Evolutionary conservation across 148 eudicot genomes (phyloP).

Genomic region (Rhododendron ferrugineum): DNA sequence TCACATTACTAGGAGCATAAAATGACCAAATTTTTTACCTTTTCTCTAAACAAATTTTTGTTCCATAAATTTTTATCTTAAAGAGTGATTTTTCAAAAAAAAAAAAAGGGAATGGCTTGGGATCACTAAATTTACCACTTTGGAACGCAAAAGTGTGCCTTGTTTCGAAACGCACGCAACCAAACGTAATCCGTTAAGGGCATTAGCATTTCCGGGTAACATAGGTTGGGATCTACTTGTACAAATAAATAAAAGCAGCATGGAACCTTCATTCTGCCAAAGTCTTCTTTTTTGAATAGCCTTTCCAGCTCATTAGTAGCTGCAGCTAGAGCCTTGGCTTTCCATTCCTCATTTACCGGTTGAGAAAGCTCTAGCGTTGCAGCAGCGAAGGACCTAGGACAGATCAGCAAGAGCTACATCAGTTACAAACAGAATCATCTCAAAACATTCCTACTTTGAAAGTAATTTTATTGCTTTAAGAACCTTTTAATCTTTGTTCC

Average conservation of each 20-base stretch:
- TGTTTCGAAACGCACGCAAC: no score
- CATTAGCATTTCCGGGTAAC: not conserved
- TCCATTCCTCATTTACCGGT: constrained; percentile 53
- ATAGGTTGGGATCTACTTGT: not conserved
- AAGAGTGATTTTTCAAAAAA: not conserved
- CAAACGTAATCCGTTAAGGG: not conserved
- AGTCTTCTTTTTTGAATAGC: constrained; percentile 79
- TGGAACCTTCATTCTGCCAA: constrained; percentile 78
- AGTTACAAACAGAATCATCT: not conserved
- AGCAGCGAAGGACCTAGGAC: constrained; percentile 59
- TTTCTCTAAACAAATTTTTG: no score
- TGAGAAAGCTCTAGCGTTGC: constrained; percentile 78
- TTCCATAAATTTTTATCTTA: no score
- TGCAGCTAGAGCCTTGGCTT: constrained; percentile 72
- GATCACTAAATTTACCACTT: not conserved
- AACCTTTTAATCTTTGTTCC: constrained; percentile 44
- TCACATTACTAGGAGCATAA: not conserved
- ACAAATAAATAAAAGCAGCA: not conserved
- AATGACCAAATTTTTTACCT: not conserved
- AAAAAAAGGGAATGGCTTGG: not conserved
- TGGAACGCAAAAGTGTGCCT: not conserved
- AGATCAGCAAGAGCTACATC: constrained; percentile 15
- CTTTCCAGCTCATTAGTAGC: constrained; percentile 91
- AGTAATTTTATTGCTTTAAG: not conserved
- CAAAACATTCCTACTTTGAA: not conserved